phyloP scores from a whole-genome alignment of 2,329 filamentous ascomycete genomes.

The Paradendryphiella salina region DNA sequence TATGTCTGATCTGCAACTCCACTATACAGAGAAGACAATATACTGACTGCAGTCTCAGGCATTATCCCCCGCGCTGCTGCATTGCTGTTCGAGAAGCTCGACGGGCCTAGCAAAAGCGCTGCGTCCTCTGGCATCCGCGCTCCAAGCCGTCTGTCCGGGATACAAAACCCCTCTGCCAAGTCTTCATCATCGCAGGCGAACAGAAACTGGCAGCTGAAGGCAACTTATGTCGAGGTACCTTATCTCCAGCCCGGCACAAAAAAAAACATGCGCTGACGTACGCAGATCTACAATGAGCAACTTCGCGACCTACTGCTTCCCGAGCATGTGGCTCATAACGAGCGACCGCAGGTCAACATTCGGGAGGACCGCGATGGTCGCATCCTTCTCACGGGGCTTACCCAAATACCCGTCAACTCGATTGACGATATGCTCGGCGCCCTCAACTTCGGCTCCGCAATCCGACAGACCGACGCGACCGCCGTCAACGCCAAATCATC shows the following conservation, averaged over 20 bases:
- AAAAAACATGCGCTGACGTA: slow-evolving; percentile 20
- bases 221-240: slow-evolving; percentile 77
- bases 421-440: slow-evolving; percentile 88
- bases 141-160: slow-evolving; percentile 66
- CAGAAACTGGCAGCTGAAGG: slow-evolving; percentile 87
- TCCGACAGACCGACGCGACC: slow-evolving; percentile 94
- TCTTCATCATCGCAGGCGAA: slow-evolving; percentile 56
- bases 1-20: slow-evolving; percentile 53
- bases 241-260: background rate
- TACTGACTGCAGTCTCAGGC: slow-evolving; percentile 59
- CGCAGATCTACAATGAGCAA: slow-evolving; percentile 94
- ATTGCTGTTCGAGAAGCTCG: slow-evolving; percentile 84
- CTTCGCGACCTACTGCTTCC: slow-evolving; percentile 85
- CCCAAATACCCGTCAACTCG: slow-evolving; percentile 84
- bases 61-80: slow-evolving; percentile 92
- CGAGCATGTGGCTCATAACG: slow-evolving; percentile 68
- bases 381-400: slow-evolving; percentile 88
- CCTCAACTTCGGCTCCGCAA: slow-evolving; percentile 87
- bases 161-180: slow-evolving; percentile 49
- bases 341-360: slow-evolving; percentile 82
- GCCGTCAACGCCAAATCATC: slow-evolving; percentile 98
- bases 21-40: background rate
- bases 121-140: slow-evolving; percentile 78
- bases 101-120: slow-evolving; percentile 61
- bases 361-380: slow-evolving; percentile 93